These are phyloP conservation scores for Podaxis mareebaensis DNA, from an alignment of 768 basidiomycete genomes.

Conservation along the genomic window DNA sequence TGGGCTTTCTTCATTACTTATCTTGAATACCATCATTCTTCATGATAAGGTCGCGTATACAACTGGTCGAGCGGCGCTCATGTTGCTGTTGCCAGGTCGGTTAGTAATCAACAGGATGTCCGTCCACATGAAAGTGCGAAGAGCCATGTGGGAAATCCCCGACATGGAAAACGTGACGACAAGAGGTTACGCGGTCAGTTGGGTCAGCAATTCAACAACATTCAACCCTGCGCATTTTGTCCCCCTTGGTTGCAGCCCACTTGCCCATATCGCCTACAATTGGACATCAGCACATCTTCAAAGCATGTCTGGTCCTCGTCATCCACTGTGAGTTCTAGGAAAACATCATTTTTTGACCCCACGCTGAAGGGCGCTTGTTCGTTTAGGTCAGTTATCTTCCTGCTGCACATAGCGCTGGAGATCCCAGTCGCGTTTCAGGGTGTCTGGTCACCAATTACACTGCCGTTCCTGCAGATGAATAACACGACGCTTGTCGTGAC, in stretches of 20 bases:
- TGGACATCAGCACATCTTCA: neutral
- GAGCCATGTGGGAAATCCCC: neutral
- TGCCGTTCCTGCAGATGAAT: conserved; percentile 80
- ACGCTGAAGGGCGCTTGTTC: neutral
- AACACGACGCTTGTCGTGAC: conserved; percentile 78
- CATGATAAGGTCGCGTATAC: too few relatives aligned
- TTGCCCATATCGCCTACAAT: neutral
- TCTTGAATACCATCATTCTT: too few relatives aligned
- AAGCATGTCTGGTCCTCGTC: conserved; percentile 7
- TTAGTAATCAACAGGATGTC: neutral
- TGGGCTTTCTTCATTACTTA: too few relatives aligned
- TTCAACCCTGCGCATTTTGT: neutral
- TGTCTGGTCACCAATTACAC: conserved; percentile 54
- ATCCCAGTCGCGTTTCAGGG: conserved; percentile 79
- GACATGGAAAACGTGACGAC: neutral
- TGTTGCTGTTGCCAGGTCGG: neutral
- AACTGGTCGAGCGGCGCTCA: too few relatives aligned
- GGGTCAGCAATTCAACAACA: neutral
- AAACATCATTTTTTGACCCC: neutral
- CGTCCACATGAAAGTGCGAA: neutral
- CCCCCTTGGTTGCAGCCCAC: neutral
- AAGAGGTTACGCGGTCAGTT: neutral
- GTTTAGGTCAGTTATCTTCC: conserved; percentile 57
- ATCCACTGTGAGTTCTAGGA: neutral
- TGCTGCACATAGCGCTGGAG: conserved; percentile 80